Evolutionary conservation across 2,329 filamentous ascomycete species (phyloP).

Genomic region (Neocatenulostroma microsporum): DNA sequence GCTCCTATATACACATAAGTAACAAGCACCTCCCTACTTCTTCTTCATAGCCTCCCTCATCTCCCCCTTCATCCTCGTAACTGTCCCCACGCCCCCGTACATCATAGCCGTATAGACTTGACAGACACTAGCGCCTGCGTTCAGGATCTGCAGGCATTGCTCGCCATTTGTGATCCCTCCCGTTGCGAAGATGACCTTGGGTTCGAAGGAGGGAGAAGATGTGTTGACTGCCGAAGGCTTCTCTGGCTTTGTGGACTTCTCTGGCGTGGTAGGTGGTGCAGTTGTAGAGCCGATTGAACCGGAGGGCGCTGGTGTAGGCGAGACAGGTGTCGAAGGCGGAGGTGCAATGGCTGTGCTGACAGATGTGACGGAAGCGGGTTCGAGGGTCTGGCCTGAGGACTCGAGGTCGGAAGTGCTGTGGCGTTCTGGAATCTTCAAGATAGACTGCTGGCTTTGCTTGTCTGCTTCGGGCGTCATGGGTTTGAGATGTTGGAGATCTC

Average conservation of each 20-base stretch:
- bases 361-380: constrained; percentile 3
- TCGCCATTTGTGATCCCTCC: constrained; percentile 86
- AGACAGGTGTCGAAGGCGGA: constrained; percentile 1
- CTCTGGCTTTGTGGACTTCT: no score
- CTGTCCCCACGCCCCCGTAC: constrained; percentile 55
- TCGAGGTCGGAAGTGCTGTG: constrained; percentile 15
- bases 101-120: constrained; percentile 64
- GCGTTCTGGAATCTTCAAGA: constrained; percentile 25
- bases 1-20: no score
- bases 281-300: constrained; percentile 5
- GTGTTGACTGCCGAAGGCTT: no score
- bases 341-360: constrained; percentile 4
- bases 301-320: constrained; percentile 3
- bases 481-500: constrained; percentile 27
- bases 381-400: constrained; percentile 4
- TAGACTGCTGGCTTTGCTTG: constrained; percentile 23
- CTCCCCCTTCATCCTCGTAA: constrained; percentile 46
- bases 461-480: constrained; percentile 22
- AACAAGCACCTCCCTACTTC: no score
- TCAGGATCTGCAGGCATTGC: constrained; percentile 72
- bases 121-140: constrained; percentile 74
- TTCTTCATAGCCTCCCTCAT: constrained; percentile 38
- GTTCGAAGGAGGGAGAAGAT: no score
- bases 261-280: constrained; percentile 6
- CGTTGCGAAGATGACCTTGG: constrained; percentile 85